Base-by-base conservation (phyloP, 2,329 filamentous ascomycete species). In the Alternaria angustiovoidea region DNA sequence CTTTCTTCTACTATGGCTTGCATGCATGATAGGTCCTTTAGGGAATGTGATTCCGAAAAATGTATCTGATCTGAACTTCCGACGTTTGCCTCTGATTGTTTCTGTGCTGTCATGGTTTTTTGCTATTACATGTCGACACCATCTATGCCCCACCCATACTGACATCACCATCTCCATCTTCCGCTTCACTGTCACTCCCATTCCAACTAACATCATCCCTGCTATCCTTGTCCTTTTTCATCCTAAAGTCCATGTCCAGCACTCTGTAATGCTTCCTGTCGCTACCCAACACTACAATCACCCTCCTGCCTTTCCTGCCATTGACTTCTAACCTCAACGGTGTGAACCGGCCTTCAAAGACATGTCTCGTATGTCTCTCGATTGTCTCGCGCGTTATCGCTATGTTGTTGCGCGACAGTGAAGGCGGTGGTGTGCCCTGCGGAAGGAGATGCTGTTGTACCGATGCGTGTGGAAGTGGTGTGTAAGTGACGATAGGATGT, bases 261-360 rank as follows among this genome's bases (percentile, higher is more conserved):
- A 88, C 82, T 48, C 83, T 80, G 73, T 86, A 88, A 60, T 84
- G 81, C 69, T 83, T 79, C 36, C 79, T 75, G 69, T 86, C 83
- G 28, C 83, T 80, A 44, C 85, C 86, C 61, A 88, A 70, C 28
- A 88, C 83, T 53, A 86, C 82, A 20, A 86, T 78, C 3, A 84
- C 82, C 59, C 84, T 75, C 63, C 86, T 78, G 1, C 82, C 83
- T 57, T 82, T 82, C 11, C 85, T 77, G 20, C 86, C 86, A 67
- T 88, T 88, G 3, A 87, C 82, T 34, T 85, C 79, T 7, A 89
- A 64, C 57, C 77, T 78, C 22, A 82, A 58, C 0, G 87, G 86
- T 42, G 74, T 78, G 58, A 86, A 87, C 7, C 77, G 71, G 1
- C 78, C 79, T 26, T 54, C 79, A 63, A 88, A 88, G 0, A 77